These are phyloP conservation scores for Wickerhamomyces kurtzmanii DNA, from an alignment of 805 yeast genomes.

Conservation along the genomic window DNA sequence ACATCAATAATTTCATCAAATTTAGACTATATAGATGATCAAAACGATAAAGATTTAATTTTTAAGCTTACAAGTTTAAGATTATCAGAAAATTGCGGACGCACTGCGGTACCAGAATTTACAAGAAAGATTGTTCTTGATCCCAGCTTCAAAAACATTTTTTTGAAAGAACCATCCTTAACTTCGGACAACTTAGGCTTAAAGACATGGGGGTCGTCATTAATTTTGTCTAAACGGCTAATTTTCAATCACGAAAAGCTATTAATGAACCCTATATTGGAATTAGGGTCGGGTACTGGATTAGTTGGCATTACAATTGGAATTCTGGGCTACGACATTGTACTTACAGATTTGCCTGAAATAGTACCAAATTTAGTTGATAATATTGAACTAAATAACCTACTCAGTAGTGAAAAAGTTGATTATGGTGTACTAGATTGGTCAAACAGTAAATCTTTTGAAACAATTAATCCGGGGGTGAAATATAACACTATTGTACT, in stretches of 20 bases:
- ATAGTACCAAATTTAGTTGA: conserved; percentile 58
- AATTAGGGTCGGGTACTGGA: conserved; percentile 96
- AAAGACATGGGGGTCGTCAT: conserved; percentile 94
- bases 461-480: conserved; percentile 14
- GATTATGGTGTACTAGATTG: conserved; percentile 74
- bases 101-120: conserved; percentile 72
- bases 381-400: conserved; percentile 47
- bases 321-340: conserved; percentile 30
- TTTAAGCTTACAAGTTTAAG: conserved; percentile 50
- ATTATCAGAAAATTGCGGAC: conserved; percentile 74
- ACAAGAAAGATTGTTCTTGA: conserved; percentile 46
- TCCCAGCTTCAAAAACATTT: conserved; percentile 18
- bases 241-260: conserved; percentile 22
- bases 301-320: conserved; percentile 70
- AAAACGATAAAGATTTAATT: conserved; percentile 28
- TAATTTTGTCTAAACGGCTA: conserved; percentile 49
- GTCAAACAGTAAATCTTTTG: conserved; percentile 45
- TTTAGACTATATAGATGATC: conserved; percentile 18
- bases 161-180: conserved; percentile 71
- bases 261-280: conserved; percentile 32
- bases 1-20: conserved; percentile 41
- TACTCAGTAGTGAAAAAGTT: conserved; percentile 22
- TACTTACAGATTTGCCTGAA: conserved; percentile 70
- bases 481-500: conserved; percentile 54
- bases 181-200: conserved; percentile 83